Evolutionary conservation across 1,139 yeast species (phyloP), one percentile per base, ranked within the genome.

Genomic region (Casaregolazyma suthepensis): DNA sequence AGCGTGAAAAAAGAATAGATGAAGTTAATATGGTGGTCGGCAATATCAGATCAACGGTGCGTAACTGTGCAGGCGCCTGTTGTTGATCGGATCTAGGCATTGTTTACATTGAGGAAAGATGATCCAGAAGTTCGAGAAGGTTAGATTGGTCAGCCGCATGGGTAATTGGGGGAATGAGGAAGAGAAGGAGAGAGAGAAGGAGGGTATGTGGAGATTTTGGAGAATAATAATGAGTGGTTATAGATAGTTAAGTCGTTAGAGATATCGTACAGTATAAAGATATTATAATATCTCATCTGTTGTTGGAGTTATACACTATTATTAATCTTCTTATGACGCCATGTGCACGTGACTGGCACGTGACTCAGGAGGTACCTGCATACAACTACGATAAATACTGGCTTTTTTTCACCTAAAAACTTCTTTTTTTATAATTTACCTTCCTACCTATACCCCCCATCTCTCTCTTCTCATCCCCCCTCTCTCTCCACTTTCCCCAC

Each of bases 1-100:
- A 66, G 46, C 61, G 64, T 2, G 63, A 57, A 15, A 65, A 63
- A 5, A 67, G 54, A 17, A 67, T 45, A 4, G 63, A 51, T 5
- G 64, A 54, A 18, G 61, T 63, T 51, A 57, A 57, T 20, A 61
- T 63, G 19, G 57, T 55, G 5, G 61, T 66, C 12, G 69, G 62
- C 13, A 61, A 51, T 5, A 63, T 53, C 3, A 63, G 61, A 19
- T 60, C 59, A 1, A 48, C 35, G 12, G 61, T 54, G 20, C 54
- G 45, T 20, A 54, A 51, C 29, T 48, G 45, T 10, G 51, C 48
- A 13, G 35, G 46, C 20, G 18, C 17, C 17, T 23, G 46, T 18
- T 43, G 37, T 15, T 42, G 19, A 15, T 23, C 19, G 12, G 40
- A 37, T 26, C 20, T 43, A 22, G 44, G 31, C 50, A 46, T 37